Base-by-base conservation (phyloP, 106 monocot species). In the Platanthera guangdongensis region DNA sequence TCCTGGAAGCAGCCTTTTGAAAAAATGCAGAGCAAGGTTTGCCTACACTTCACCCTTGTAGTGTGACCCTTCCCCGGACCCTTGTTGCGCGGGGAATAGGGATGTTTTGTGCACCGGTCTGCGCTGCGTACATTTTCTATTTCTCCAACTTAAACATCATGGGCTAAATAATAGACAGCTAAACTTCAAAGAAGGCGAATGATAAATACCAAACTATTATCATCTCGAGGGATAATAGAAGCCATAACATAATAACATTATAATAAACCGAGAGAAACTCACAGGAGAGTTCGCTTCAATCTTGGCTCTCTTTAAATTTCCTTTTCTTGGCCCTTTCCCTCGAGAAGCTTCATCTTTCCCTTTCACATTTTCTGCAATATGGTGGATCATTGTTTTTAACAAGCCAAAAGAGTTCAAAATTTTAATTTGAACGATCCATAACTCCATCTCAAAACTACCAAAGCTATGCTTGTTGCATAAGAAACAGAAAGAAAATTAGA, bases 261-360 rank as follows among this genome's bases (percentile, higher is more conserved):
- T 4, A 70, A 48, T 46, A n/a, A 70, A 10, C 47, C 67, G 48
- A 48, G 48, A 71, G 70, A 50, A 32, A 68, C 81, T 69, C 51
- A 75, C 68, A 75, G 63, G 69, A 54, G 55, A 55, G 50, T 46
- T 7, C 14, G 19, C 67, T 45, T 8, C 74, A 68, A 63, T 59
- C 12, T 45, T 21, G 30, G 65, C 75, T 75, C 74, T 57, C 39
- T 50, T 52, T 45, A 65, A 64, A 51, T 45, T 51, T 52, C 69
- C 54, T 68, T 57, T 50, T 49, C 60, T 75, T 81, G 46, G 67
- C 9, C 25, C 52, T 69, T 70, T 64, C 4, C 54, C 52, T 55
- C 67, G 15, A 54, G 69, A 28, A 69, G 50, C 16, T 47, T 74
- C 47, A 48, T 52, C 4, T 49, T 51, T 49, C 18, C 19, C 15